Conservation (phyloP, 176 grass and related monocot species). For the Oryza longistaminata region DNA sequence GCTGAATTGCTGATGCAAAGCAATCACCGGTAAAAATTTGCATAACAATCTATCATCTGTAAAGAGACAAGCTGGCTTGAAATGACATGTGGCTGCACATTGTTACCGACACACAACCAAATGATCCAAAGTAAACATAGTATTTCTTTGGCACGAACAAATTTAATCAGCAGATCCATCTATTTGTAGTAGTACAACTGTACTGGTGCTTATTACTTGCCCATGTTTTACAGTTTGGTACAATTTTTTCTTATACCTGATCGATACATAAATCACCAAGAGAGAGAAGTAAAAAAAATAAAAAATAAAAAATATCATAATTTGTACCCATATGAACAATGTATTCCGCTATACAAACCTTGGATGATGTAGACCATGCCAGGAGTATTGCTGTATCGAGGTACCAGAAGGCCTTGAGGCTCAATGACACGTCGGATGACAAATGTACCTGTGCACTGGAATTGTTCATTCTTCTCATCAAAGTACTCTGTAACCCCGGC, state of each 20-base stretch:
- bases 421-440: conserved; percentile 27
- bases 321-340: neutral
- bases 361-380: conserved; percentile 25
- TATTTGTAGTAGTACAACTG: neutral
- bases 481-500: conserved; percentile 48
- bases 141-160: neutral
- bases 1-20: conserved; percentile 14
- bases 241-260: neutral
- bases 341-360: neutral
- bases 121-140: neutral
- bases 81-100: neutral
- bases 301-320: neutral
- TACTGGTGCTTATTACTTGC: conserved; percentile 20
- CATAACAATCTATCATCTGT: neutral
- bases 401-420: conserved; percentile 40
- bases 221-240: conserved; percentile 24
- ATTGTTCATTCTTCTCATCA: conserved; percentile 33
- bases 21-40: neutral
- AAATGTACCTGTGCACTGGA: conserved; percentile 33
- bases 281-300: neutral
- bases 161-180: neutral
- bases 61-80: neutral
- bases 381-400: conserved; percentile 40
- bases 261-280: conserved; percentile 7
- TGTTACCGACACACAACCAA: neutral